These are phyloP conservation scores for Kodamaea neixiangensis DNA, from an alignment of 805 yeast species.

Conservation along the genomic window DNA sequence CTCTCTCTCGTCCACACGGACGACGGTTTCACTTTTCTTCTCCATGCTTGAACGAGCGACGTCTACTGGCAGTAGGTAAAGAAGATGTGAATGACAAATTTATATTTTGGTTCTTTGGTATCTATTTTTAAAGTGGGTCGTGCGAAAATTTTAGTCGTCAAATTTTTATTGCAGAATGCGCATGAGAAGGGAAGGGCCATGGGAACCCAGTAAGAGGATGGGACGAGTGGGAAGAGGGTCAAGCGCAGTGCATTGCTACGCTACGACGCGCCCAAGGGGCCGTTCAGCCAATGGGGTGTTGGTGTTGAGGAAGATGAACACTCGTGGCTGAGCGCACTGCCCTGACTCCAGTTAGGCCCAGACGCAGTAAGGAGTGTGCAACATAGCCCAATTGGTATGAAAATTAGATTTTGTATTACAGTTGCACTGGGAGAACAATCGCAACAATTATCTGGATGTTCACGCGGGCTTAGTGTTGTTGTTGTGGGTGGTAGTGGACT, in stretches of 20 bases:
- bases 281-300: neutral
- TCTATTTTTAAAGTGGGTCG: conserved; percentile 1
- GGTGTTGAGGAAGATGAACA: too few species aligned
- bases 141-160: conserved; percentile 8
- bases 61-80: neutral
- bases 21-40: conserved; percentile 6
- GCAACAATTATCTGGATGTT: neutral
- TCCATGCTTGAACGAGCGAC: conserved; percentile 10
- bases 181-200: neutral
- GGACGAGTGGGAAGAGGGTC: too few species aligned
- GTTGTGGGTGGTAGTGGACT: too few species aligned
- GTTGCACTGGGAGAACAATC: neutral
- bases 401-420: neutral
- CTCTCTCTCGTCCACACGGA: neutral
- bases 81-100: neutral
- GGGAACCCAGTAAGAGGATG: neutral
- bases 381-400: neutral
- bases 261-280: too few species aligned
- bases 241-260: too few species aligned
- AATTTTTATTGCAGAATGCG: neutral
- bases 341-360: neutral
- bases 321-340: neutral
- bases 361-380: neutral
- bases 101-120: neutral
- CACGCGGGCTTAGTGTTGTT: neutral